Conservation (phyloP, 148 eudicot species). For the Camellia lanceoleosa region DNA sequence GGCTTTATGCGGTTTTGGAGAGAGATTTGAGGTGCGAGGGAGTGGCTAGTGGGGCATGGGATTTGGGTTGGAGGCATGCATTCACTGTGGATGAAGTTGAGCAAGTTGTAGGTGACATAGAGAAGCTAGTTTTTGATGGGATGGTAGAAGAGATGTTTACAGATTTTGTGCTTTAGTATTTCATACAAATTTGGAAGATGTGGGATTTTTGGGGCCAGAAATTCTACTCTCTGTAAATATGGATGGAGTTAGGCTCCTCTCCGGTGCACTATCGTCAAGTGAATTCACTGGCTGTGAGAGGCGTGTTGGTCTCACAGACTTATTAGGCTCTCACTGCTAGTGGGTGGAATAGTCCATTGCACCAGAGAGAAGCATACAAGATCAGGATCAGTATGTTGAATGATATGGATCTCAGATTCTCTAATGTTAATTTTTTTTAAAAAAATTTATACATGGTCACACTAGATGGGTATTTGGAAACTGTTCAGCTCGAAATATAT, state of each 20-base stretch:
- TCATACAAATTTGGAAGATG: neutral
- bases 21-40: constrained; percentile 51
- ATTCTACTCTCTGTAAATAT: constrained; percentile 8
- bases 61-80: constrained; percentile 53
- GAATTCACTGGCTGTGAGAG: too few relatives aligned
- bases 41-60: constrained; percentile 46
- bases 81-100: constrained; percentile 46
- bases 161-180: constrained; percentile 29
- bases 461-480: too few relatives aligned
- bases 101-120: constrained; percentile 43
- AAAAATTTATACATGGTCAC: too few relatives aligned
- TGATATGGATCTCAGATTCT: too few relatives aligned
- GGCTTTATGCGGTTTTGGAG: constrained; percentile 26
- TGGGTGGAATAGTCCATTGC: too few relatives aligned
- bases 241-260: neutral
- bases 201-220: neutral
- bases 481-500: too few relatives aligned
- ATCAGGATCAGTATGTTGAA: too few relatives aligned
- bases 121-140: constrained; percentile 43
- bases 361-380: too few relatives aligned
- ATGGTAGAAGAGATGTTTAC: constrained; percentile 50
- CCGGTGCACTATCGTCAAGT: too few relatives aligned
- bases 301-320: too few relatives aligned
- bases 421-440: too few relatives aligned
- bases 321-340: too few relatives aligned